Evolutionary conservation across 257 asterid genomes (phyloP).

Genomic region (Eustoma russellianum): DNA sequence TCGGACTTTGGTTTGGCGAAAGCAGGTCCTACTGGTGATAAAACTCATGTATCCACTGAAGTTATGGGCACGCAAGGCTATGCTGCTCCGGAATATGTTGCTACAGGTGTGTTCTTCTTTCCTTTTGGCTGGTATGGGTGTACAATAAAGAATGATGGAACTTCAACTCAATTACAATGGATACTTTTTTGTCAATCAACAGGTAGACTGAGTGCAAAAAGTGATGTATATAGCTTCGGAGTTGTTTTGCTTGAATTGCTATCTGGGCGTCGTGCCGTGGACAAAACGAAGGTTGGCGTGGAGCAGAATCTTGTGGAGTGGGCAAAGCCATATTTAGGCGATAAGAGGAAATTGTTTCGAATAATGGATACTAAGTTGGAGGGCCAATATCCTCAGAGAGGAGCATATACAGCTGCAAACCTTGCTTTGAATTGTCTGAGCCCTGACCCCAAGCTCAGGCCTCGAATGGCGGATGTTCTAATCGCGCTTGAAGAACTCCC

Average conservation of each 20-base stretch:
- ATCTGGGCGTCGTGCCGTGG: constrained; percentile 66
- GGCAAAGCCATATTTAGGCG: constrained; percentile 64
- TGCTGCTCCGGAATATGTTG: constrained; percentile 95
- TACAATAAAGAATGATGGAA: not conserved
- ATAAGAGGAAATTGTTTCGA: constrained; percentile 55
- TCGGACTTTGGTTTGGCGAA: constrained; percentile 94
- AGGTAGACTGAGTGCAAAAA: constrained; percentile 64
- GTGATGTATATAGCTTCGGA: constrained; percentile 83
- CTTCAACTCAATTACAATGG: not conserved
- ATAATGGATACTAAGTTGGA: constrained; percentile 71
- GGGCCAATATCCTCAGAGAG: constrained; percentile 81
- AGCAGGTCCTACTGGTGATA: constrained; percentile 92
- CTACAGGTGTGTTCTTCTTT: constrained; percentile 48
- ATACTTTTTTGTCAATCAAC: constrained; percentile 10
- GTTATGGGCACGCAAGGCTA: constrained; percentile 93
- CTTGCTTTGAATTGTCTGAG: constrained; percentile 55
- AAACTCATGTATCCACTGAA: constrained; percentile 89
- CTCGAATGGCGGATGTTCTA: constrained; percentile 57
- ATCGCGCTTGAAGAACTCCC: constrained; percentile 56
- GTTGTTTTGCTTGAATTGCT: constrained; percentile 68
- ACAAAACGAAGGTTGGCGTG: constrained; percentile 40
- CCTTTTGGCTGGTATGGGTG: not conserved
- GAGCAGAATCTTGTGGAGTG: constrained; percentile 80
- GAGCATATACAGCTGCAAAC: constrained; percentile 50
- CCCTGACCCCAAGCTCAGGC: constrained; percentile 56